Evolutionary conservation across 805 yeast species (phyloP).

Genomic region (Sugiyamaella lignohabitans): DNA sequence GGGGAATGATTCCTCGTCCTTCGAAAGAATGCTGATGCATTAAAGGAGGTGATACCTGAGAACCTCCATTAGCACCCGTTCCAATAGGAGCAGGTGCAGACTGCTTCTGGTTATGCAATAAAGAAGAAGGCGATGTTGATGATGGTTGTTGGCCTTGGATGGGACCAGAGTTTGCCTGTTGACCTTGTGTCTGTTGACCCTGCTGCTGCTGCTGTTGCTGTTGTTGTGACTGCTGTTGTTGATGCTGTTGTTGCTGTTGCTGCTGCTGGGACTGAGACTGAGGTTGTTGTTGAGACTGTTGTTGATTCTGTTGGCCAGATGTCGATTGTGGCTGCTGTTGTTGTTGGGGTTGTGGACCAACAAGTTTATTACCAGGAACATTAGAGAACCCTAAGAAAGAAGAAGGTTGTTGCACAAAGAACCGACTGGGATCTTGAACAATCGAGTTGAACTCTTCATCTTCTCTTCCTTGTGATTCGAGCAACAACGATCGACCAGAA

Average conservation of each 20-base stretch:
- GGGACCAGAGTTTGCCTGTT: conserved; percentile 1
- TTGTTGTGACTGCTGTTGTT: too few relatives aligned
- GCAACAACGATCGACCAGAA: conserved; percentile 27
- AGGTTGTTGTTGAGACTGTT: too few relatives aligned
- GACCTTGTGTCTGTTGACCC: background rate
- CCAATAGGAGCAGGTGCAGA: too few relatives aligned
- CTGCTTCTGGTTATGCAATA: too few relatives aligned
- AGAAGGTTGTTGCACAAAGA: conserved; percentile 18
- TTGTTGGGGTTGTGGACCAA: background rate
- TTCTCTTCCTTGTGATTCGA: conserved; percentile 28
- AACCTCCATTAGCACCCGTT: too few relatives aligned
- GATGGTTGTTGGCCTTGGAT: too few relatives aligned
- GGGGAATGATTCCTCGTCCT: too few relatives aligned
- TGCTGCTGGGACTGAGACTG: background rate
- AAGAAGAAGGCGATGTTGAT: too few relatives aligned
- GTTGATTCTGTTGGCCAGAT: background rate
- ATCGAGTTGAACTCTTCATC: conserved; percentile 29
- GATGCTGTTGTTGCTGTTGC: too few relatives aligned
- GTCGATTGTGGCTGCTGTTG: conserved; percentile 6
- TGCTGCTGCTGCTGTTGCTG: background rate
- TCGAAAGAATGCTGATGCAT: too few relatives aligned
- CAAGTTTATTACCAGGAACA: background rate
- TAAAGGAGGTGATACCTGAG: too few relatives aligned
- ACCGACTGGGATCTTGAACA: conserved; percentile 27
- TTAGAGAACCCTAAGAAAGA: conserved; percentile 10